Base-by-base conservation (phyloP, 164 flowering plant species). In the Malania oleifera region DNA sequence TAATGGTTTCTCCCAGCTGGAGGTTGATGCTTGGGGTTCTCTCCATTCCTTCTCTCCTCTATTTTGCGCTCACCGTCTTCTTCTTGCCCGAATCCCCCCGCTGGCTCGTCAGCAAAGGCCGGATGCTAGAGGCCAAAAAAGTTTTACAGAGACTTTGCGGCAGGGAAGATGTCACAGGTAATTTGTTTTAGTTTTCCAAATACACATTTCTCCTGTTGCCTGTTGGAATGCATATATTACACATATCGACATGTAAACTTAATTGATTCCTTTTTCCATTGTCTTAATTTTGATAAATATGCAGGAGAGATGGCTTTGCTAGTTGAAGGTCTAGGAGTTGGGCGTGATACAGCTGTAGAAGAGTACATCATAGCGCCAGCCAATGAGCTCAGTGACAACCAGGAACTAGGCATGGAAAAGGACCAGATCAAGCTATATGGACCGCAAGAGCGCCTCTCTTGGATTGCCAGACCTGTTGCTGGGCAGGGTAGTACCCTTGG, bases 1-100 rank as follows among this genome's bases (percentile, higher is more conserved):
- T 73, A 54, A 48, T 17, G 54, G 63, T 50, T 14, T 46, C 66
- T 0, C 74, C 77, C 25, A 70, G 69, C 12, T 73, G 77, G 77
- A 66, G 77, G 57, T 44, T 73, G 53, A 73, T 73, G 77, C 74
- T 73, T 15, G 77, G 77, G 12, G 69, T 73, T 29, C 69, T 73
- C 20, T 73, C 77, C 8, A 47, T 67, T 19, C 77, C 77, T 27
- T 73, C 77, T 0, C 46, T 73, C 13, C 31, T 61, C 17, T 73
- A 73, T 41, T 57, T 73, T 22, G 60, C 24, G 7, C 35, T 73
- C 44, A 55, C 68, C 2, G 49, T 67, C 46, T 67, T 70, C 48
- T 73, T 20, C 62, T 47, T 73, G 57, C 77, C 77, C 7, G 77
- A 73, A 56, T 73, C 77, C 52, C 77, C 77, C 1, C 57, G 77